phyloP scores from a whole-genome alignment of 768 basidiomycete genomes.

The Cystoderma amianthinum region DNA sequence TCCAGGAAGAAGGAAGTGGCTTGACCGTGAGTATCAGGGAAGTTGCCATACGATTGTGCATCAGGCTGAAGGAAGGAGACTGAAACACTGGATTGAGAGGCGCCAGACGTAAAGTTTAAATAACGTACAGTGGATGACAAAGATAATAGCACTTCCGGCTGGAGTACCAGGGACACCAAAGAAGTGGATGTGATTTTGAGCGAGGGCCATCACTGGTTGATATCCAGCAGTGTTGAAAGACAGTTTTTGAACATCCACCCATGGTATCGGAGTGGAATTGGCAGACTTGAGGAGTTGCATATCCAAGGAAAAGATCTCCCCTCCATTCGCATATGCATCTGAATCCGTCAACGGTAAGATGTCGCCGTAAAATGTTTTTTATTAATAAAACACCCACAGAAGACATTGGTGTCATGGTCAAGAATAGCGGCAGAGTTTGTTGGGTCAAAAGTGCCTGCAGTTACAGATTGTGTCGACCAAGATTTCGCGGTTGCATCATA shows the following conservation, averaged over 20 bases:
- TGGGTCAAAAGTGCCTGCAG: conserved; percentile 45
- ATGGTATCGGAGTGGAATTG: conserved; percentile 47
- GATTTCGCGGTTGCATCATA: conserved; percentile 66
- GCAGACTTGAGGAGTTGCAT: conserved; percentile 61
- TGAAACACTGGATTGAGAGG: conserved; percentile 13
- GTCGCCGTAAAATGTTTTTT: not conserved
- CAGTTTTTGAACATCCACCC: conserved; percentile 50
- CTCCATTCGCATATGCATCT: conserved; percentile 66
- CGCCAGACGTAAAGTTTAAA: not conserved
- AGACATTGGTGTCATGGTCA: conserved; percentile 92
- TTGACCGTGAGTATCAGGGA: conserved; percentile 67
- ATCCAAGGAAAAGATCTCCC: conserved; percentile 65
- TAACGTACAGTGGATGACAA: conserved; percentile 68
- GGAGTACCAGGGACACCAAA: conserved; percentile 50
- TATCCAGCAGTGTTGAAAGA: conserved; percentile 38
- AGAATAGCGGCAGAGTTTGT: conserved; percentile 65
- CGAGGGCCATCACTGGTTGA: conserved; percentile 58
- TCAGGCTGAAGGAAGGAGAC: conserved; percentile 67
- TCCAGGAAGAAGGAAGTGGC: conserved; percentile 64
- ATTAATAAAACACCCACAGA: conserved; percentile 44
- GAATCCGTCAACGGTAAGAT: conserved; percentile 3
- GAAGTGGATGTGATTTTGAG: conserved; percentile 72
- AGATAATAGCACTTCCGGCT: conserved; percentile 57
- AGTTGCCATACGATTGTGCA: conserved; percentile 53
- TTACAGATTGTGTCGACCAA: conserved; percentile 66